Base-by-base conservation (phyloP, 225 moss, liverwort and hornwort genomes). In the Ulota crispa region DNA sequence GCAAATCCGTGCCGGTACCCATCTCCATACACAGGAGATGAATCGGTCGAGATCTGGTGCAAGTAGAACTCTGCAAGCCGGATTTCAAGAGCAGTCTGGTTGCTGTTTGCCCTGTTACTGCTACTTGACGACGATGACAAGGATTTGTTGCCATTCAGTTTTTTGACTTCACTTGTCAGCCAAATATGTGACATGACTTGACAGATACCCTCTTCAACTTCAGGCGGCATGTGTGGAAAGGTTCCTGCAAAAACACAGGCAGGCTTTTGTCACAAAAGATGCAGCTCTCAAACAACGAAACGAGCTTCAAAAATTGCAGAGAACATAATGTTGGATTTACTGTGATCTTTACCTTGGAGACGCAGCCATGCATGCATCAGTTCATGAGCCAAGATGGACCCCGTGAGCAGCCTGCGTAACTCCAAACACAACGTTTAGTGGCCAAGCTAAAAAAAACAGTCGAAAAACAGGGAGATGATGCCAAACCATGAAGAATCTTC, bases 291-390 rank as follows among this genome's bases (percentile, higher is more conserved):
- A 42, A 61, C 64, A 14, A 50, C 19, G 18, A 21, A 56, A 76
- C 21, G 28, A 47, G 71, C 37, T 66, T 59, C 8, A 4, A 64
- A 63, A 75, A 31, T 64, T 32, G 68, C 20, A 31, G 20, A 2
- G 4, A 21, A 75, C 60, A 39, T 61, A 26, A 30, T 24, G 24
- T 59, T 23, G 36, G 2, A 27, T 11, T 26, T n/a, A 50, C 9
- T 60, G 59, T 13, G 2, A 73, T 36, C 47, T 18, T 26, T 78
- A 93, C 94, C 94, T 68, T 90, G 85, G 24, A 89, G 90, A 71
- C 92, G 91, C 56, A 94, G 83, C 94, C 94, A 94, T 20, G 90
- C 91, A 39, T 94, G 94, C 94, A 94, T 94, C 70, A 94, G 80
- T 83, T 94, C 94, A 34, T 94, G 94, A 72, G 94, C 92, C 77